phyloP scores from a whole-genome alignment of 225 moss, liverwort and hornwort genomes.

The Antitrichia curtipendula region DNA sequence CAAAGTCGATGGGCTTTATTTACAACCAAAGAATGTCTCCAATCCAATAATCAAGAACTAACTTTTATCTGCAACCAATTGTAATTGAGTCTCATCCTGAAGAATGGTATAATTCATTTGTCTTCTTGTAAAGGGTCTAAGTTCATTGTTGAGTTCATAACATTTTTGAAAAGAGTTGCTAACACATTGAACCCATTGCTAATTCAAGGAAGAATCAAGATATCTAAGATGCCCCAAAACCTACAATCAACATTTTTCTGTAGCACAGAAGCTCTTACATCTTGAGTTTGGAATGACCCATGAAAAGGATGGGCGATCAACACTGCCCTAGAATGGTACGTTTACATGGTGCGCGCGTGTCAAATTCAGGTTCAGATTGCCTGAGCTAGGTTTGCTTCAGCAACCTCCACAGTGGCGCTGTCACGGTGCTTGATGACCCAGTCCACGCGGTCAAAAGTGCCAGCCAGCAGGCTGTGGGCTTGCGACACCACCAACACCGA shows the following conservation, averaged over 20 bases:
- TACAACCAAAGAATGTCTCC: not conserved
- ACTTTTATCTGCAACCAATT: not conserved
- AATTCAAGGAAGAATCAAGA: not conserved
- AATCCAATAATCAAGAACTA: not conserved
- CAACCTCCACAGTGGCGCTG: slow-evolving; percentile 37
- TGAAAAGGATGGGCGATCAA: not conserved
- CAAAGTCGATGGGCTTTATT: not conserved
- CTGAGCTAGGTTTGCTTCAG: not conserved
- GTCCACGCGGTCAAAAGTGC: slow-evolving; percentile 78
- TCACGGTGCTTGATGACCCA: slow-evolving; percentile 85
- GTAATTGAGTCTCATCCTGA: not conserved
- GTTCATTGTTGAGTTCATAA: not conserved
- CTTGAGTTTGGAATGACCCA: not conserved
- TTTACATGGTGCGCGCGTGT: not conserved
- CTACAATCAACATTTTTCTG: not conserved
- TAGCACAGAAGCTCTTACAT: not conserved
- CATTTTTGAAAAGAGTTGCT: not conserved
- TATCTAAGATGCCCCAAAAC: not conserved
- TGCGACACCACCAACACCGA: slow-evolving; percentile 87
- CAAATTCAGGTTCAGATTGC: not conserved
- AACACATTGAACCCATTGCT: not conserved
- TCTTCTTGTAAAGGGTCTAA: not conserved
- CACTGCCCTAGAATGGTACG: not conserved
- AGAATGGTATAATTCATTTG: not conserved
- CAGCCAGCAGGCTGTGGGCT: slow-evolving; percentile 73